These are phyloP conservation scores for Nakaseomyces sp. DNA, from an alignment of 1,139 yeast species.

Conservation along the genomic window DNA sequence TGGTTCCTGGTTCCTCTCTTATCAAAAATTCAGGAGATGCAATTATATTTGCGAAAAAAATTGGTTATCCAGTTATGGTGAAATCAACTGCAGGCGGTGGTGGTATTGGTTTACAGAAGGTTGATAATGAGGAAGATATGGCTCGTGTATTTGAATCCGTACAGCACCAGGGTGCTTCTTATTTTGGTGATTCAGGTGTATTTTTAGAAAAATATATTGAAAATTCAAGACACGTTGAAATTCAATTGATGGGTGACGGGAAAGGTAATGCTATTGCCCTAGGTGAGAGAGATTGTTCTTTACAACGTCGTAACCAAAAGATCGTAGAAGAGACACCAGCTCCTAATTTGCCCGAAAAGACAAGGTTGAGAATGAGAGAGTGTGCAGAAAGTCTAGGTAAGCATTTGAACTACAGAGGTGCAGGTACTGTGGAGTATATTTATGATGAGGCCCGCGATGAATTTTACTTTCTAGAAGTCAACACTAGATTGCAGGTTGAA, in stretches of 20 bases:
- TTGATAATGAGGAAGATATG: conserved; percentile 70
- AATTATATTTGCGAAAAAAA: conserved; percentile 57
- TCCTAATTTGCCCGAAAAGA: conserved; percentile 75
- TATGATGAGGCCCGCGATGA: conserved; percentile 79
- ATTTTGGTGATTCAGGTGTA: conserved; percentile 92
- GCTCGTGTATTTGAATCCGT: conserved; percentile 81
- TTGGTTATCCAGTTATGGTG: conserved; percentile 90
- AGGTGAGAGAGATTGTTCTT: conserved; percentile 95
- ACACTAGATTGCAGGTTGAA: conserved; percentile 94
- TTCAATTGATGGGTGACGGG: conserved; percentile 95
- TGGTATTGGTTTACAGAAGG: conserved; percentile 94
- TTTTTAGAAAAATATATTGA: conserved; percentile 90
- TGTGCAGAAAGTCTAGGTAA: conserved; percentile 81
- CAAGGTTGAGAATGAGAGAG: conserved; percentile 63
- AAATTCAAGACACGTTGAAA: conserved; percentile 90
- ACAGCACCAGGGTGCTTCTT: conserved; percentile 84
- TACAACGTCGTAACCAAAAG: conserved; percentile 95
- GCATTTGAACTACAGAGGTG: conserved; percentile 81
- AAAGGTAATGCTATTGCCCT: conserved; percentile 82
- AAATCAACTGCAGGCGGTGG: conserved; percentile 99
- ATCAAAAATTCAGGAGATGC: conserved; percentile 68
- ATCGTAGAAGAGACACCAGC: conserved; percentile 97
- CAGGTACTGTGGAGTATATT: conserved; percentile 95
- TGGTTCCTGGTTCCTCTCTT: conserved; percentile 90
- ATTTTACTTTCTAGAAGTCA: conserved; percentile 90